Evolutionary conservation across 2,329 filamentous ascomycete genomes (phyloP), one percentile per base, ranked within the genome.

Genomic region (Epichloe elymi): DNA sequence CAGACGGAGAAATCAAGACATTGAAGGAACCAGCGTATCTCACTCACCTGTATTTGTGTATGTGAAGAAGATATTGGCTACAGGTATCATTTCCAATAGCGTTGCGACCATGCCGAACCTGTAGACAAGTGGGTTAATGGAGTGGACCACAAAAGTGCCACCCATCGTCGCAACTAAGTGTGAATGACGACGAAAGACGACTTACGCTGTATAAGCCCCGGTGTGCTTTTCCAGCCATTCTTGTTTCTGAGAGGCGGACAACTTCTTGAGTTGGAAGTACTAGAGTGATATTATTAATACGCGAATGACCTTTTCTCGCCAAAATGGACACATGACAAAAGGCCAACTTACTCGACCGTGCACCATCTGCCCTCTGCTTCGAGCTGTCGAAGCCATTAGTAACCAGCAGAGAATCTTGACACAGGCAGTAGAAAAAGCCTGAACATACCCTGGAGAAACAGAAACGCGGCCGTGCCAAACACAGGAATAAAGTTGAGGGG

Each of bases 401-500:
- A 26, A 3, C 26, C 3, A 12, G 2, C 19, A 4, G 7, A 14
- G 11, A 12, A 3, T 33, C 7, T 36, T 4, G 12, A 23, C n/a
- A 35, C 1, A 15, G 3, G 39, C 6, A 11, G 12, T 33, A 14
- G 7, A 4, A 30, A 30, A 33, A 23, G 44, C n/a, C 19, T 35
- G 12, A 15, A 52, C 56, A 66, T 67, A 66, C 84, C 85, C 66
- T 95, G 88, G 15, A 94, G 64, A 30, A 85, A 65, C 36, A 96
- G 76, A 66, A 95, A 97, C 4, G 89, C 70, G 7, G 82, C 71
- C 0, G 90, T 95, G 5, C 91, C 91, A 17, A 95, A 79, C 0
- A 96, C 76, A 0, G 91, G 91, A 49, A 97, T 89, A 63, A 95
- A 89, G 70, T 96, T 97, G 54, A 97, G 75, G 11, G 91, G 90